Conservation (phyloP, 2,329 filamentous ascomycete genomes). For the Graphiopsis chlorocephala region DNA sequence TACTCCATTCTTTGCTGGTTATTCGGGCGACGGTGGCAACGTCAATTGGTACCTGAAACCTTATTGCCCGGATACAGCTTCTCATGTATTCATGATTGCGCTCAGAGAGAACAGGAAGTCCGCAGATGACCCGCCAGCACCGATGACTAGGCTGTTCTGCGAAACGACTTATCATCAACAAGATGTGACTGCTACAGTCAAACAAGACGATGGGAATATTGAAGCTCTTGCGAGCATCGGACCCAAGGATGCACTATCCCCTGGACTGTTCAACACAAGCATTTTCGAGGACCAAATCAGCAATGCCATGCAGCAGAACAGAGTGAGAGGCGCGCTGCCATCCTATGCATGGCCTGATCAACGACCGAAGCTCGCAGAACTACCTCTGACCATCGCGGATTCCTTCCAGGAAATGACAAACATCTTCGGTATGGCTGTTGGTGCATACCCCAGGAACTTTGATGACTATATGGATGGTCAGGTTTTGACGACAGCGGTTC, state of each 20-base stretch:
- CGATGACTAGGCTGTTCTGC: conserved; percentile 43
- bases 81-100: conserved; percentile 14
- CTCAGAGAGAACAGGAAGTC: background rate
- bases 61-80: conserved; percentile 23
- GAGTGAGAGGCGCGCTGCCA: background rate
- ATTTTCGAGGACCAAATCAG: conserved; percentile 29
- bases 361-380: background rate
- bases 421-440: conserved; percentile 39
- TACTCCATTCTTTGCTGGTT: conserved; percentile 45
- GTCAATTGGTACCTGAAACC: conserved; percentile 33
- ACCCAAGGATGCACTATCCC: conserved; percentile 26
- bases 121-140: conserved; percentile 13
- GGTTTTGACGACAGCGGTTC: conserved; percentile 35
- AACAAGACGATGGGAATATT: conserved; percentile 25
- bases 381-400: background rate
- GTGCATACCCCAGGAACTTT: conserved; percentile 24
- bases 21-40: conserved; percentile 34
- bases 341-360: background rate
- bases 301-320: background rate
- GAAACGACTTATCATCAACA: conserved; percentile 48
- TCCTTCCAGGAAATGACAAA: conserved; percentile 26
- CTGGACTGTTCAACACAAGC: conserved; percentile 31
- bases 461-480: conserved; percentile 37
- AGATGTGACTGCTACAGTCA: conserved; percentile 42
- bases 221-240: conserved; percentile 23